These are phyloP conservation scores for Camelina sativa DNA, from an alignment of 345 rosid genomes.

Conservation along the genomic window DNA sequence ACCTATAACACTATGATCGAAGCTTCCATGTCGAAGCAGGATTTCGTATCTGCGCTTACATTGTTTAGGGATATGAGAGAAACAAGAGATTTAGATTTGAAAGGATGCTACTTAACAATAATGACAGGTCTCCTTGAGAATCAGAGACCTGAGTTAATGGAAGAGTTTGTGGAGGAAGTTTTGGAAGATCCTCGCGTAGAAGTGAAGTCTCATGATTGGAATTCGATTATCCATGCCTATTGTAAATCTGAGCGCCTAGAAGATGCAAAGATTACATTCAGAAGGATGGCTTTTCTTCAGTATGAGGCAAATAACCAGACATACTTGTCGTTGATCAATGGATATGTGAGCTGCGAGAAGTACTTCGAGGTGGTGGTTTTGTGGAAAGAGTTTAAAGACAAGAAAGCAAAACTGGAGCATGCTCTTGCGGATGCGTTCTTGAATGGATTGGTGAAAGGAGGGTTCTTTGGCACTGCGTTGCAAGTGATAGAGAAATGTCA, in stretches of 20 bases:
- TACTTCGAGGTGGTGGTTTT: constrained; percentile 72
- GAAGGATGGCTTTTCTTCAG: constrained; percentile 85
- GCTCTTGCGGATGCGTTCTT: constrained; percentile 82
- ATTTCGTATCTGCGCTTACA: constrained; percentile 80
- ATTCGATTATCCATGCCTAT: constrained; percentile 89
- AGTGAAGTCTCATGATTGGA: constrained; percentile 96
- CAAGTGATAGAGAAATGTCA: constrained; percentile 90
- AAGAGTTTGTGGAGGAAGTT: constrained; percentile 84
- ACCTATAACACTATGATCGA: constrained; percentile 71
- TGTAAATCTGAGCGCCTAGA: constrained; percentile 79
- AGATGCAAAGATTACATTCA: constrained; percentile 80
- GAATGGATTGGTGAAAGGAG: constrained; percentile 82
- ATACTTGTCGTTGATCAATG: constrained; percentile 80
- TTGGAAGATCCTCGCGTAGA: constrained; percentile 79
- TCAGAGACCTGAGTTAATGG: constrained; percentile 81
- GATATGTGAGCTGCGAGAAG: constrained; percentile 70
- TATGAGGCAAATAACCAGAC: constrained; percentile 86
- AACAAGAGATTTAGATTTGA: constrained; percentile 56
- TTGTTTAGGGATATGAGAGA: constrained; percentile 89
- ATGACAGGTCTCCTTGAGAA: constrained; percentile 86
- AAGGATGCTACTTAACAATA: constrained; percentile 76
- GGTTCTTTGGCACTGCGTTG: constrained; percentile 92
- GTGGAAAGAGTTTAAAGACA: constrained; percentile 81
- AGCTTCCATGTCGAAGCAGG: constrained; percentile 88
- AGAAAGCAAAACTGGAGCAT: constrained; percentile 61